Conservation (phyloP, 2,329 filamentous ascomycete species). For the Ceratocystis albifundus region DNA sequence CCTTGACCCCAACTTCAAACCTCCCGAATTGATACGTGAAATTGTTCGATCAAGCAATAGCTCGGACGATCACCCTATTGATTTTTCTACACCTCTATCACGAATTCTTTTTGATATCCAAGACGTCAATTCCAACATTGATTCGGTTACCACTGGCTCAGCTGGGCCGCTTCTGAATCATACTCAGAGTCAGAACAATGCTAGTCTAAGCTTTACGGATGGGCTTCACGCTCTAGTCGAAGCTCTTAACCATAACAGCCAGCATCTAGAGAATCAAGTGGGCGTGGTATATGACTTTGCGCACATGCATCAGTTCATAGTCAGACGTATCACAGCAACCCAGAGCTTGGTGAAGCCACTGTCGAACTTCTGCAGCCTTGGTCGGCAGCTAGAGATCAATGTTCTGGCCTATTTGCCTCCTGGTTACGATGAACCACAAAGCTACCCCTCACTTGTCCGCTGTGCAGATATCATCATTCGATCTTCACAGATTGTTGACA, state of each 20-base stretch:
- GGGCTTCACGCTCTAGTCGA: constrained; percentile 72
- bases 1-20: constrained; percentile 68
- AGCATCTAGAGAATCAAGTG: constrained; percentile 75
- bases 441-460: constrained; percentile 67
- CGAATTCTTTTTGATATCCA: constrained; percentile 92
- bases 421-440: constrained; percentile 44
- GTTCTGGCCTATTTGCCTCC: constrained; percentile 51
- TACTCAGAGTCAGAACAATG: constrained; percentile 60
- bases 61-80: constrained; percentile 74
- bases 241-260: constrained; percentile 72
- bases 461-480: constrained; percentile 72
- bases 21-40: constrained; percentile 72
- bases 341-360: constrained; percentile 66
- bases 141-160: constrained; percentile 72
- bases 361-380: constrained; percentile 66
- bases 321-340: constrained; percentile 68
- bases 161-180: constrained; percentile 71
- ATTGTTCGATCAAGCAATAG: constrained; percentile 88
- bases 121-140: constrained; percentile 92
- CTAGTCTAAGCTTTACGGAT: constrained; percentile 59
- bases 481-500: too few species aligned
- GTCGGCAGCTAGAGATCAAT: constrained; percentile 77
- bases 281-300: constrained; percentile 61
- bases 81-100: constrained; percentile 87
- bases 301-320: constrained; percentile 66